Conservation (phyloP, 2,329 filamentous ascomycete genomes). For the Exophiala aquamarina region DNA sequence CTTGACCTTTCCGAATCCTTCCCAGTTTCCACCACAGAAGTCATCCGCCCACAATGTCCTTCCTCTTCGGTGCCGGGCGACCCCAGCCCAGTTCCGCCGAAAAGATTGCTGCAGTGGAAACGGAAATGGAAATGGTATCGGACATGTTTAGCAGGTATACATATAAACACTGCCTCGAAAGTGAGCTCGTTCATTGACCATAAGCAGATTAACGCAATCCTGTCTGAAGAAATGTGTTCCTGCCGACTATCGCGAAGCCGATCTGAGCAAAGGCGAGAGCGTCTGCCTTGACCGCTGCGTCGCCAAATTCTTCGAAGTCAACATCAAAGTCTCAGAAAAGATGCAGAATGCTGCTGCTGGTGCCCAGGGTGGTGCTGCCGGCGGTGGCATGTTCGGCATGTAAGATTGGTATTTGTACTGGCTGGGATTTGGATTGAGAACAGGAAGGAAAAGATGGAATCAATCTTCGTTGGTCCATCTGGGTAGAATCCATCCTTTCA, state of each 20-base stretch:
- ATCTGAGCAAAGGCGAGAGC: constrained; percentile 98
- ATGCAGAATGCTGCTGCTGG: constrained; percentile 84
- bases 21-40: too few species aligned
- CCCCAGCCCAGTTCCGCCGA: constrained; percentile 91
- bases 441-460: too few species aligned
- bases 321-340: constrained; percentile 95
- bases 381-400: constrained; percentile 47
- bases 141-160: constrained; percentile 95
- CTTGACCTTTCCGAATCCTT: too few species aligned
- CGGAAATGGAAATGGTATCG: constrained; percentile 90
- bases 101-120: constrained; percentile 95
- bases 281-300: constrained; percentile 98
- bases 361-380: constrained; percentile 57
- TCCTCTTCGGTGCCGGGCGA: constrained; percentile 67
- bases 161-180: not conserved
- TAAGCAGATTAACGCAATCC: constrained; percentile 72
- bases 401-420: constrained; percentile 27
- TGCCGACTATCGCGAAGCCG: constrained; percentile 86
- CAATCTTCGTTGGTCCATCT: too few species aligned
- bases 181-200: not conserved
- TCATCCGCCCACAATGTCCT: constrained; percentile 63
- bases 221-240: constrained; percentile 96
- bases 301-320: constrained; percentile 97
- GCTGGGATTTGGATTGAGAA: too few species aligned
- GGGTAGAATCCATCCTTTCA: too few species aligned